Percentiles rank a stretch among this genome's conserved stretches.
phyloP scores from a whole-genome alignment of 148 eudicot species.

The Chenopodium quinoa region DNA sequence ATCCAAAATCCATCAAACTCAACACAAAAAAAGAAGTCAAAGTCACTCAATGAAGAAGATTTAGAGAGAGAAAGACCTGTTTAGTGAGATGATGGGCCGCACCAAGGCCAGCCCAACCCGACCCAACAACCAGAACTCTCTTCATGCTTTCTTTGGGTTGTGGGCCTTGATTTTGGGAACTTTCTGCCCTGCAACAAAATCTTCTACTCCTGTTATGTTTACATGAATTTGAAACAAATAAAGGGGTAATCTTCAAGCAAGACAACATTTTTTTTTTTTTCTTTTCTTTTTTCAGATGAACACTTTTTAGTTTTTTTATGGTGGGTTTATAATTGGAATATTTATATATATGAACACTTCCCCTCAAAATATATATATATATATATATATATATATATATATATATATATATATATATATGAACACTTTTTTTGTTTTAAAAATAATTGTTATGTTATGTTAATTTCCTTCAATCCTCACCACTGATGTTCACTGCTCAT shows the following conservation, averaged over 20 bases:
- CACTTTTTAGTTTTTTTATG: neutral
- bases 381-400: too few species aligned
- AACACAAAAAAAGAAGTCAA: neutral
- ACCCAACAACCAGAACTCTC: constrained; percentile 66
- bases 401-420: too few species aligned
- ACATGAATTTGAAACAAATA: constrained; percentile 14
- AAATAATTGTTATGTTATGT: neutral
- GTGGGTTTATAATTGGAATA: too few species aligned
- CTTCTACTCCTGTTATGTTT: constrained; percentile 22
- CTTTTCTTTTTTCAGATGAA: neutral
- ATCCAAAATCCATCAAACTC: constrained; percentile 4
- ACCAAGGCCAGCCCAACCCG: constrained; percentile 83
- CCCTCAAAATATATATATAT: too few species aligned
- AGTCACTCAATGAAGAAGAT: neutral
- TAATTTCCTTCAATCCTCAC: constrained; percentile 1
- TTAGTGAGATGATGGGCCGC: constrained; percentile 74
- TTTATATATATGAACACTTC: too few species aligned
- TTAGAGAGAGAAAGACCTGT: constrained; percentile 39
- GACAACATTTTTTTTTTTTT: constrained; percentile 18
- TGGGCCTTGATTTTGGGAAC: constrained; percentile 17
- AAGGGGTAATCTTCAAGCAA: constrained; percentile 31
- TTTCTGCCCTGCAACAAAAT: constrained; percentile 47
- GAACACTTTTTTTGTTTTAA: neutral
- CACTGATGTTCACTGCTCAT: constrained; percentile 8
- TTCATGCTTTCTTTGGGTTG: constrained; percentile 33